Evolutionary conservation across 2,329 filamentous ascomycete species (phyloP).

Genomic region (Fusarium sublunatum): DNA sequence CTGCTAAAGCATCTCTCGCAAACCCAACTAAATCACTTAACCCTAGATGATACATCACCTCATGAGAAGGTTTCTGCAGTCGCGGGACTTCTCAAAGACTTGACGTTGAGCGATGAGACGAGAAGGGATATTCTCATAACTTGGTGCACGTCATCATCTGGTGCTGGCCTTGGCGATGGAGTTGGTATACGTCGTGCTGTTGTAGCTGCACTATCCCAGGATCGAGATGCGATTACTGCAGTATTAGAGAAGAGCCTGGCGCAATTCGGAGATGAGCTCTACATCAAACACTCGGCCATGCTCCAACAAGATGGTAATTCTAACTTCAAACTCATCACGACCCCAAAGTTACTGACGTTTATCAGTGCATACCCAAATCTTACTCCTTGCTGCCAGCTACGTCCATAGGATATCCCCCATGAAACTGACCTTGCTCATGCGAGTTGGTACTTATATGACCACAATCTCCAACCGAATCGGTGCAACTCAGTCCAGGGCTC

Average conservation of each 20-base stretch:
- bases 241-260: constrained; percentile 75
- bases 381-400: constrained; percentile 82
- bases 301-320: constrained; percentile 85
- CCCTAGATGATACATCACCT: constrained; percentile 47
- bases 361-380: constrained; percentile 79
- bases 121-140: constrained; percentile 66
- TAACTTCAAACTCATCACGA: too few species aligned
- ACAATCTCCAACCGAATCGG: constrained; percentile 87
- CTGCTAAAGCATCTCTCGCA: constrained; percentile 58
- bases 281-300: constrained; percentile 86
- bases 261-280: constrained; percentile 86
- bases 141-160: constrained; percentile 74
- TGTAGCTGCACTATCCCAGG: constrained; percentile 66
- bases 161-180: constrained; percentile 72
- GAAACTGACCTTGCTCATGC: constrained; percentile 74
- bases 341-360: constrained; percentile 38
- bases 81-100: constrained; percentile 64
- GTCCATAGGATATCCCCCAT: constrained; percentile 73
- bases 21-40: constrained; percentile 55
- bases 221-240: constrained; percentile 62
- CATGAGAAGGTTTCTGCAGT: constrained; percentile 64
- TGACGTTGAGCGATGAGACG: constrained; percentile 61
- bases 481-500: constrained; percentile 77
- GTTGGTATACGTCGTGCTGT: constrained; percentile 75
- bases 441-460: constrained; percentile 78